Evolutionary conservation across 2,329 filamentous ascomycete genomes (phyloP).

Genomic region (Colletotrichum eleusines): DNA sequence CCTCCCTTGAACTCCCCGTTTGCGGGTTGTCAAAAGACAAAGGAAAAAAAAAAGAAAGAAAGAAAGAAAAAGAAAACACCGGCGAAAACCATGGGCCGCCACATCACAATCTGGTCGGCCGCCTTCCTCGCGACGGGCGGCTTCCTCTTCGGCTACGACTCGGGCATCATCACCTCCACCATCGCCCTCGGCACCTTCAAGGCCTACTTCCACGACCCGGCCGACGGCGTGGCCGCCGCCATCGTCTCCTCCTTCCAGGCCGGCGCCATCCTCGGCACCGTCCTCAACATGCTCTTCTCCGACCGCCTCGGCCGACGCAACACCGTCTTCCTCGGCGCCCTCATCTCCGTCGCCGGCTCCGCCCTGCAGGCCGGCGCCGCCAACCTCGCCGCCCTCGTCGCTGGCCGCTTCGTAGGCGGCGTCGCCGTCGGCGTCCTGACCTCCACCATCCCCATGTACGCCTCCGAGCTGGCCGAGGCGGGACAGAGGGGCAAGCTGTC

Average conservation of each 20-base stretch:
- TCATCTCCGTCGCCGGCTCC: constrained; percentile 48
- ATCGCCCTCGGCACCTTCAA: constrained; percentile 49
- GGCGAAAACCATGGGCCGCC: constrained; percentile 24
- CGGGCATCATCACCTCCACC: constrained; percentile 57
- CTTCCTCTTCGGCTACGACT: constrained; percentile 60
- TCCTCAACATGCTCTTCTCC: constrained; percentile 49
- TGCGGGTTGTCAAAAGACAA: no score
- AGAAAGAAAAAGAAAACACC: no score
- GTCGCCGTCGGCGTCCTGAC: constrained; percentile 62
- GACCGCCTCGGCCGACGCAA: constrained; percentile 48
- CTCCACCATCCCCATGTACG: constrained; percentile 60
- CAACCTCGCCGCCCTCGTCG: constrained; percentile 57
- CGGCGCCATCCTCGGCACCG: constrained; percentile 47
- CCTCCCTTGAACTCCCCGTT: background rate
- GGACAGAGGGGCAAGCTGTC: constrained; percentile 54
- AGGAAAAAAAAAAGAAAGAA: no score
- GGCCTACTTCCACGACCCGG: constrained; percentile 57
- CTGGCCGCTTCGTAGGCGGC: constrained; percentile 63
- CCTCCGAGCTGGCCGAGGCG: constrained; percentile 55
- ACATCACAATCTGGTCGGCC: constrained; percentile 42
- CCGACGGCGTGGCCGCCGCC: constrained; percentile 44
- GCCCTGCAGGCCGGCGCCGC: constrained; percentile 50
- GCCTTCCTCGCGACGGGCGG: constrained; percentile 47
- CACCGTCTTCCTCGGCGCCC: constrained; percentile 48
- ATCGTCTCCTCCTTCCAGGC: constrained; percentile 48